These are phyloP conservation scores for Herpetomonas samuelpessoai DNA, from an alignment of 208 protist genomes.

Conservation along the genomic window DNA sequence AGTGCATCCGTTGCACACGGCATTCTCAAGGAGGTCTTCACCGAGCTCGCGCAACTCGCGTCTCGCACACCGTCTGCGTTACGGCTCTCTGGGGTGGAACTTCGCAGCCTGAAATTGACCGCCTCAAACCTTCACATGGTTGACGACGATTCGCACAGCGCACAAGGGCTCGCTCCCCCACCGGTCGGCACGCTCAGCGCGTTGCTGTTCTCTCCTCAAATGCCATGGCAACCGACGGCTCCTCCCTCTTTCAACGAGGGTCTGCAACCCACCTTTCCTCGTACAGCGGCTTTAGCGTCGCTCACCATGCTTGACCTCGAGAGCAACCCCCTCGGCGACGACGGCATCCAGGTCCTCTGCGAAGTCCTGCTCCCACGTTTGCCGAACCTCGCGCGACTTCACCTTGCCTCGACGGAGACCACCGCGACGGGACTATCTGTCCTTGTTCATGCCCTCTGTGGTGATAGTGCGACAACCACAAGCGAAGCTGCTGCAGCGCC, in stretches of 20 bases:
- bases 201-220: background rate
- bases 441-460: background rate
- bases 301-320: slow-evolving; percentile 34
- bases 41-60: too few relatives aligned
- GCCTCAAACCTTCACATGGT: too few relatives aligned
- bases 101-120: too few relatives aligned
- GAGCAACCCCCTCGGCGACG: slow-evolving; percentile 26
- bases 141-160: too few relatives aligned
- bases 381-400: background rate
- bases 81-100: too few relatives aligned
- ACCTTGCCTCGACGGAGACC: background rate
- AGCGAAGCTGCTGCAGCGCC: background rate
- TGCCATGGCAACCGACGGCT: background rate
- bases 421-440: background rate
- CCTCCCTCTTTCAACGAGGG: background rate
- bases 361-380: slow-evolving; percentile 9
- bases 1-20: too few relatives aligned
- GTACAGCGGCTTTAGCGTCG: background rate
- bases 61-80: too few relatives aligned
- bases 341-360: slow-evolving; percentile 16
- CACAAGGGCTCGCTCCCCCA: too few relatives aligned
- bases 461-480: background rate
- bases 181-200: too few relatives aligned
- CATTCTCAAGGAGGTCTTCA: too few relatives aligned
- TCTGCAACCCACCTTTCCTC: background rate